Evolutionary conservation across 2,329 filamentous ascomycete genomes (phyloP), one percentile per base, ranked within the genome.

Genomic region (Scytalidium lignicola): DNA sequence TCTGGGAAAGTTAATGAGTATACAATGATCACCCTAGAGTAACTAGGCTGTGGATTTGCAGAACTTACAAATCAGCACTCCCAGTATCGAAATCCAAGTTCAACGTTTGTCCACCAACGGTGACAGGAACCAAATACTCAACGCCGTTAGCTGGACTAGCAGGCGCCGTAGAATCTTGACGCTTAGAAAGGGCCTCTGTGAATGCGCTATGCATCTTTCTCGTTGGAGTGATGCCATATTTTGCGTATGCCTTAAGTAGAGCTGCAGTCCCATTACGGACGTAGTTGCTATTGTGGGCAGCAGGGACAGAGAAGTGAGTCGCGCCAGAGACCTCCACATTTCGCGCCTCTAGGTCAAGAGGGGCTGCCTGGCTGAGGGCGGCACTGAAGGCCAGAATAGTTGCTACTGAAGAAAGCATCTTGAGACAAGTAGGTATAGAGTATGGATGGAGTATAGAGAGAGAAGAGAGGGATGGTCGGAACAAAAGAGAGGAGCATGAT

Each of bases 81-180:
- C 63, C 62, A 41, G 58, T 61, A 40, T 65, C 63, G 47, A 65
- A 61, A 29, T 64, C 60, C 44, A 65, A 50, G 47, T 63, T 58
- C 29, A 65, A 45, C 2, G 41, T 54, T 47, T 65, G 57, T 19
- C 62, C 62, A 43, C 60, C 62, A 51, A 64, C 49, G 10, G 41
- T 46, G 5, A 55, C 56, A 1, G 51, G 49, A 17, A 62, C 55
- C 29, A 65, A 41, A 23, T 65, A 65, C 46, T 64, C 59, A 39
- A 52, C 57, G 32, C 55, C 55, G 42, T 56, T 42, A 3, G 52
- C 26, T 29, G 57, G 53, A 18, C 50, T 22, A 19, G 60, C 58
- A 2, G 51, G 37, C 10, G 52, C 56, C 46, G 59, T 60, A 28
- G 58, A 50, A 43, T 65, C 59, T 45, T 64, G 62, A 48, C 62